A percentile compares a stretch with the other conserved stretches of the same genome.
Evolutionary conservation across 352 stramenopile genomes (phyloP).

Genomic region (Phytophthora palmivora): DNA sequence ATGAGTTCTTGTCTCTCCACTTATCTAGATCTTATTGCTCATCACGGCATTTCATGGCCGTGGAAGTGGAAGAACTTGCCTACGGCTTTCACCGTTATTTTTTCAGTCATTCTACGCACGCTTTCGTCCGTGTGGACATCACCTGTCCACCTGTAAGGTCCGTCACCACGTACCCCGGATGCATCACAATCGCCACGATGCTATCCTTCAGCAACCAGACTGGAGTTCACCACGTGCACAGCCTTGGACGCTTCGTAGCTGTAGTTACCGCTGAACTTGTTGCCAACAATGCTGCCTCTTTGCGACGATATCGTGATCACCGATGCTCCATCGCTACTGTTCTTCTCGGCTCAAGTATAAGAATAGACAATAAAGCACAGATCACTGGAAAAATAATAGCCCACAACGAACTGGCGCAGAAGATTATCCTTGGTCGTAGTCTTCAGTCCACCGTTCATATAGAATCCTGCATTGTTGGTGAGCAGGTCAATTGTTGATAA

Average conservation of each 20-base stretch:
- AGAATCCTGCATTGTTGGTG: constrained; percentile 69
- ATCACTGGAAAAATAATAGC: constrained; percentile 61
- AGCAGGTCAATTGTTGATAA: constrained; percentile 73
- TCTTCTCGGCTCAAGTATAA: constrained; percentile 35
- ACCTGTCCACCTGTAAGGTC: constrained; percentile 47
- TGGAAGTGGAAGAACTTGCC: constrained; percentile 62
- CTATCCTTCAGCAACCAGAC: constrained; percentile 48
- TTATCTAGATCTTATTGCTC: background rate
- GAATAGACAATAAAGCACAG: constrained; percentile 47
- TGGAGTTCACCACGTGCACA: constrained; percentile 68
- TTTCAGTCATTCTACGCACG: constrained; percentile 37
- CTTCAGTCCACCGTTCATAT: constrained; percentile 27
- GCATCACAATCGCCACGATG: constrained; percentile 48
- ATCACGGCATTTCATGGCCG: constrained; percentile 51
- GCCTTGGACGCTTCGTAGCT: constrained; percentile 76
- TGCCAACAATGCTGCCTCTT: constrained; percentile 52
- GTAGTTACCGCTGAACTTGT: constrained; percentile 50
- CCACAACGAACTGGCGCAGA: constrained; percentile 63
- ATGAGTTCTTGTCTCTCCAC: no score
- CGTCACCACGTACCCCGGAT: constrained; percentile 63
- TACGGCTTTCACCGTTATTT: constrained; percentile 40
- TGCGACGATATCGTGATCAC: constrained; percentile 23
- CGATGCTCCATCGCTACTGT: constrained; percentile 15
- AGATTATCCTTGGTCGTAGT: constrained; percentile 50
- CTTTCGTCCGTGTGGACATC: constrained; percentile 39